Base-by-base conservation (phyloP, 2,329 filamentous ascomycete genomes). In the Diaporthe sp. region DNA sequence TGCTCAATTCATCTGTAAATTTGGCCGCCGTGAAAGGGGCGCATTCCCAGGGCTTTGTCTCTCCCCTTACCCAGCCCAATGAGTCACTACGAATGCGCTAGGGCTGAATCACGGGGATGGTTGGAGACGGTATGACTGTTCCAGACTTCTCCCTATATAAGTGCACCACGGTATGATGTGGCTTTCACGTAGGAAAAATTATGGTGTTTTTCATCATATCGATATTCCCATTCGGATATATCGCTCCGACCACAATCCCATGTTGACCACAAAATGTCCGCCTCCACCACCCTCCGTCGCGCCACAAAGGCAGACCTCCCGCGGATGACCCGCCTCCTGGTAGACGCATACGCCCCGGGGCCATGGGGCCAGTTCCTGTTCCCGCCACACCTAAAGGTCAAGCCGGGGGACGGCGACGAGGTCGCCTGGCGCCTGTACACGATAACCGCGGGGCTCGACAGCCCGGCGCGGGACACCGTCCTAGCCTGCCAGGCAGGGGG, bases 321-420 rank as follows among this genome's bases (percentile, higher is more conserved):
- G 1, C 59, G 39, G 4, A 72, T 74, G 69, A 17, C 32, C 17
- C 39, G 44, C 25, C 22, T 74, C 44, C 25, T 74, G 12, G 25
- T 74, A 19, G 47, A 47, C 19, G 69, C 69, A 13, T 68, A 69
- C 44, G 17, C 17, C 32, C 42, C 59, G 1, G 73, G 73, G 13
- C 73, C 73, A n/a, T 74, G 73, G 73, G 65, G 73, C 53, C 59
- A 42, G 1, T 22, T 15, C 42, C 61, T 72, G 15, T 74, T 72
- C 69, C 73, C 73, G 0, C 59, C 44, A 1, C 51, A 42, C 53
- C 59, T 69, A 1, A 63, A 55, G 32, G 55, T 65, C 51, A 47
- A 25, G 8, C 59, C 69, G 17, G 70, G 70, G 27, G 12, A 47
- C 51, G 27, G 32, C 8, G 69, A 74, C 19, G 69, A 74, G 35